Evolutionary conservation across 1,284 basidiomycete genomes (phyloP).

Genomic region (Cystobasidium pallidum): DNA sequence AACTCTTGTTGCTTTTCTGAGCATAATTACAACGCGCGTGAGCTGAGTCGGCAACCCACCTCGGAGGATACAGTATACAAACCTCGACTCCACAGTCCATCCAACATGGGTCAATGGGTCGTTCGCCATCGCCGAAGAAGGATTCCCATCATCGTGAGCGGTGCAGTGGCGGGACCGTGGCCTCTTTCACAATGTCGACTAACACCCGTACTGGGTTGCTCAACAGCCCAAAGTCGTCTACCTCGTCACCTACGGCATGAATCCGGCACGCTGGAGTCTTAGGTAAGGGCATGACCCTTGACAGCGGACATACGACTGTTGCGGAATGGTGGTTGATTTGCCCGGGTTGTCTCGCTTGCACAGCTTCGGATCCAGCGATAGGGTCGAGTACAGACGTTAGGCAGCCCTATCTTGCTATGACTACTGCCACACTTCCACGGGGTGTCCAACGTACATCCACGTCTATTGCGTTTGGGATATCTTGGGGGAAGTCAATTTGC

Average conservation of each 20-base stretch:
- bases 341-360: neutral
- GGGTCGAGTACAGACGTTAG: constrained; percentile 17
- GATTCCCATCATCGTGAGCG: constrained; percentile 34
- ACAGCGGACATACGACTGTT: too few species aligned
- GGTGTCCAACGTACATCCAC: too few species aligned
- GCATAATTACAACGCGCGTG: too few species aligned
- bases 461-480: too few species aligned
- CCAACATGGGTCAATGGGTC: constrained; percentile 28
- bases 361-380: constrained; percentile 22
- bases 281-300: neutral
- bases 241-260: constrained; percentile 38
- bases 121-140: constrained; percentile 22
- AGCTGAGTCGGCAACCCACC: too few species aligned
- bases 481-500: too few species aligned
- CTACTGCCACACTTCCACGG: too few species aligned
- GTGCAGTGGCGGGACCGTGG: neutral
- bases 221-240: constrained; percentile 32
- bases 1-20: too few species aligned
- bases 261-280: constrained; percentile 26
- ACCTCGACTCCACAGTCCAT: neutral
- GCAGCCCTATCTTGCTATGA: neutral
- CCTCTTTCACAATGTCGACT: neutral
- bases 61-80: too few species aligned
- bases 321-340: neutral
- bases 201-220: neutral